Base-by-base conservation (phyloP, 306 rosid species). In the Macrotyloma uniflorum region DNA sequence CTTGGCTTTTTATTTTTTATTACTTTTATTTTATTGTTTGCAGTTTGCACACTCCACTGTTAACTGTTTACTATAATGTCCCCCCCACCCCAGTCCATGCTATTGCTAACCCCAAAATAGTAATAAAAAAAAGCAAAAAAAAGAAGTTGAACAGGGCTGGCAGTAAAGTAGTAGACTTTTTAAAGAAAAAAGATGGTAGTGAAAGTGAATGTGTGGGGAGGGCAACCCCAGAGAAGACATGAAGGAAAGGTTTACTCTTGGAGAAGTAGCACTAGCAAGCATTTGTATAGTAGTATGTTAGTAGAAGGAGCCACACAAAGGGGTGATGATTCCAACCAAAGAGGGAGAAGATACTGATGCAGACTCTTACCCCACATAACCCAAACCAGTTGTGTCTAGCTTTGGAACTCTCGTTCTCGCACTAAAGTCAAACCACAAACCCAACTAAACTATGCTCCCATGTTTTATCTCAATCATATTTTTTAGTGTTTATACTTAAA, bases 401-500 rank as follows among this genome's bases (percentile, higher is more conserved):
- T 18, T 73, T 68, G 88, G 69, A 81, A 66, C 24, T 67, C 81
- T 77, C 75, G 45, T 78, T 67, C 83, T 67, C 79, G 67, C 36
- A 30, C 74, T 5, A 55, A 74, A 89, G 96, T 91, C 93, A 87
- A 76, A 64, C 86, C 68, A 62, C 14, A 12, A 12, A 13, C 10
- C 18, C 64, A 4, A 3, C 13, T 0, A 19, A 51, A 51, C 58
- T 51, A 19, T 7, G 58, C 26, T 51, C 58, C 5, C 53, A 15
- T 15, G 2, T 46, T 46, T 2, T 30, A 30, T 49, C 74, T 49
- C 26, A 30, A 2, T 30, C 4, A 30, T 30, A 30, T 4, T 3
- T 30, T 30, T 30, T 30, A 30, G 33, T 3, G 3, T 30, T 30
- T 30, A 30, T 30, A 30, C 33, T 30, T 4, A 30, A 30, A 30